phyloP scores from a whole-genome alignment of 306 rosid species.

The Dalbergia oliveri region DNA sequence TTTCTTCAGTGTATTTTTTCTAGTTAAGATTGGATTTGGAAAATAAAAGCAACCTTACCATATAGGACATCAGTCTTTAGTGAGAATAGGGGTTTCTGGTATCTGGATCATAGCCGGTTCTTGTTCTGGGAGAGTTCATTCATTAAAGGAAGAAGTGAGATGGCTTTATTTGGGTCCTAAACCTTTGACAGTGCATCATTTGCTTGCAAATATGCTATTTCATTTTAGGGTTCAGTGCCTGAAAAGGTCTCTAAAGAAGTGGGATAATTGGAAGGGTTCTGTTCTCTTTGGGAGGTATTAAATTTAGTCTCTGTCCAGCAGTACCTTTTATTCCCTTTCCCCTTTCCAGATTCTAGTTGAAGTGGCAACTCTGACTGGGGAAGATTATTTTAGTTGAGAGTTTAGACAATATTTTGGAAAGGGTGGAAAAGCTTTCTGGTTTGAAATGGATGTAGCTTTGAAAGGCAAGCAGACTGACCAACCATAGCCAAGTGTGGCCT shows the following conservation, averaged over 20 bases:
- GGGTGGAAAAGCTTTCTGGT: neutral
- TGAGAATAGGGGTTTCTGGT: constrained; percentile 10
- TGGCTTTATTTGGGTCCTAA: constrained; percentile 4
- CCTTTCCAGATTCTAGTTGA: neutral
- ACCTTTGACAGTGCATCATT: constrained; percentile 21
- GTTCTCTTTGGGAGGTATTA: neutral
- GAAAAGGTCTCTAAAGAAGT: neutral
- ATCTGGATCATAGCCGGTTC: constrained; percentile 27
- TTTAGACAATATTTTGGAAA: constrained; percentile 10
- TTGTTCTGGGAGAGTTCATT: constrained; percentile 30
- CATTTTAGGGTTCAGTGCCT: constrained; percentile 8
- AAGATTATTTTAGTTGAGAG: neutral
- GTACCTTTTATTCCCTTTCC: neutral
- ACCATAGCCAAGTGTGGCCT: neutral
- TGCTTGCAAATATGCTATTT: constrained; percentile 16
- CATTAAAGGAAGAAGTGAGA: constrained; percentile 20
- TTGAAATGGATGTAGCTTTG: neutral
- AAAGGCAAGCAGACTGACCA: neutral
- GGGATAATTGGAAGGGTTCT: constrained; percentile 12
- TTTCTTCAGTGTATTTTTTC: neutral
- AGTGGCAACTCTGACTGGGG: neutral
- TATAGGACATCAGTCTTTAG: constrained; percentile 6
- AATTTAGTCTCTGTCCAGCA: neutral
- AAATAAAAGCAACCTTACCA: constrained; percentile 25
- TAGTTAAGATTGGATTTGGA: constrained; percentile 30